A percentile compares a stretch with the other conserved stretches of the same genome.
These are phyloP conservation scores for Saccharum spontaneum DNA, from an alignment of 176 grass and related monocot species.

Conservation along the genomic window DNA sequence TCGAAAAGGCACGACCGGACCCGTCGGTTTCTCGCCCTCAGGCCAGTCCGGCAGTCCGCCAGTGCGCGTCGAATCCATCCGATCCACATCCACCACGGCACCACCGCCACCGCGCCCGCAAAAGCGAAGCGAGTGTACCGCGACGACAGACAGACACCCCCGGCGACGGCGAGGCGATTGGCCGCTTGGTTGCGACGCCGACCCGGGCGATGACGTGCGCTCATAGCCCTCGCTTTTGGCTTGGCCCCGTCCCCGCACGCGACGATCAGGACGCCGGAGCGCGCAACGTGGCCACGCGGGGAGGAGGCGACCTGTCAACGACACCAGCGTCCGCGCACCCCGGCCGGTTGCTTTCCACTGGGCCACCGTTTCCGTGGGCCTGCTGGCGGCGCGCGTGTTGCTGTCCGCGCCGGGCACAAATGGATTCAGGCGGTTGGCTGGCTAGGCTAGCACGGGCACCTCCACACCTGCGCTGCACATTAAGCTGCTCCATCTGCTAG, in stretches of 20 bases:
- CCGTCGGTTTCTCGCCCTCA: neutral
- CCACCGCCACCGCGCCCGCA: neutral
- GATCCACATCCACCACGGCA: neutral
- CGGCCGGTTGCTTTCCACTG: neutral
- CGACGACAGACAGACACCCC: neutral
- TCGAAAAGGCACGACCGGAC: neutral
- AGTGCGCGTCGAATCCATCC: neutral
- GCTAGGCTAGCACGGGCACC: neutral
- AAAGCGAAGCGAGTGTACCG: neutral
- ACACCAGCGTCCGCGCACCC: neutral
- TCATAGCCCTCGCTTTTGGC: too few relatives aligned
- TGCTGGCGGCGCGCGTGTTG: neutral
- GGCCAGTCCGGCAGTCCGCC: too few relatives aligned
- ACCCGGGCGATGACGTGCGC: too few relatives aligned
- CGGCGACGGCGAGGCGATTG: neutral
- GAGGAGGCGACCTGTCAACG: neutral
- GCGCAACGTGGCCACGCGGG: conserved; percentile 8
- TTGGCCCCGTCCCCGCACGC: neutral
- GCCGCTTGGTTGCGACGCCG: neutral
- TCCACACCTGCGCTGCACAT: neutral
- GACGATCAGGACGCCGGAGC: neutral
- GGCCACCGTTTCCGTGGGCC: neutral
- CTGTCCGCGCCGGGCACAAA: neutral
- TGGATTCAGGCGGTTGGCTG: neutral
- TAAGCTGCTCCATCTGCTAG: neutral